Evolutionary conservation across 257 asterid species (phyloP).

Genomic region (Rhazya stricta): DNA sequence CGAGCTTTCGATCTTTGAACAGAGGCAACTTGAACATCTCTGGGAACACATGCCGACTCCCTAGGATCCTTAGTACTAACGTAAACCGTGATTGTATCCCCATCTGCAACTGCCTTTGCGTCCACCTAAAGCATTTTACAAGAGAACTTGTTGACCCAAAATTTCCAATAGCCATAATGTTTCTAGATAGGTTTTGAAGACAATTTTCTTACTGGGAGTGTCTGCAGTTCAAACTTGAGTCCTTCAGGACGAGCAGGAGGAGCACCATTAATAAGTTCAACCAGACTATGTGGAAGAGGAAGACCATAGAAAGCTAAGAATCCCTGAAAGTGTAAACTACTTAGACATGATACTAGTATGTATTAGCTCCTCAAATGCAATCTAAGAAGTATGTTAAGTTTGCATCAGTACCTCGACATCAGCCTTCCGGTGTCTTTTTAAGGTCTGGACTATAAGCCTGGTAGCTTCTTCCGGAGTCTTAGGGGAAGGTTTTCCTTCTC

Average conservation of each 20-base stretch:
- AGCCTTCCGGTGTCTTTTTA: constrained; percentile 80
- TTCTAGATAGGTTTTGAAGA: neutral
- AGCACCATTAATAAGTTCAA: constrained; percentile 46
- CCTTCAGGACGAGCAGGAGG: constrained; percentile 55
- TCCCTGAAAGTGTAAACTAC: constrained; percentile 36
- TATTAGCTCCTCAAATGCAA: neutral
- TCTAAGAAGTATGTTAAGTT: neutral
- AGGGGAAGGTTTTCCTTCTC: constrained; percentile 88
- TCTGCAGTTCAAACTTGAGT: constrained; percentile 67
- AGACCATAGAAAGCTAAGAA: constrained; percentile 71
- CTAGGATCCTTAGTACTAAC: constrained; percentile 52
- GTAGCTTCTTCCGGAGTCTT: constrained; percentile 79
- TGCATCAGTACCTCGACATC: constrained; percentile 66
- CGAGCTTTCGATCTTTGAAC: constrained; percentile 64
- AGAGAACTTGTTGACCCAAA: neutral
- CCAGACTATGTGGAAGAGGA: constrained; percentile 64
- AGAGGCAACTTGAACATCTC: constrained; percentile 56
- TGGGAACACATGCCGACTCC: constrained; percentile 67
- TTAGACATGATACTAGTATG: neutral
- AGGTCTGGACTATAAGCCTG: constrained; percentile 66
- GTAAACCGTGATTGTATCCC: constrained; percentile 83
- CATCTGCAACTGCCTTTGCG: constrained; percentile 91
- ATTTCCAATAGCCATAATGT: neutral
- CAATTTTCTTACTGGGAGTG: constrained; percentile 66
- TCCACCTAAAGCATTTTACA: constrained; percentile 45